Percentiles rank a stretch among this genome's conserved stretches.
phyloP scores from a whole-genome alignment of 2,329 filamentous ascomycete species.

The Ilyonectria sp. region DNA sequence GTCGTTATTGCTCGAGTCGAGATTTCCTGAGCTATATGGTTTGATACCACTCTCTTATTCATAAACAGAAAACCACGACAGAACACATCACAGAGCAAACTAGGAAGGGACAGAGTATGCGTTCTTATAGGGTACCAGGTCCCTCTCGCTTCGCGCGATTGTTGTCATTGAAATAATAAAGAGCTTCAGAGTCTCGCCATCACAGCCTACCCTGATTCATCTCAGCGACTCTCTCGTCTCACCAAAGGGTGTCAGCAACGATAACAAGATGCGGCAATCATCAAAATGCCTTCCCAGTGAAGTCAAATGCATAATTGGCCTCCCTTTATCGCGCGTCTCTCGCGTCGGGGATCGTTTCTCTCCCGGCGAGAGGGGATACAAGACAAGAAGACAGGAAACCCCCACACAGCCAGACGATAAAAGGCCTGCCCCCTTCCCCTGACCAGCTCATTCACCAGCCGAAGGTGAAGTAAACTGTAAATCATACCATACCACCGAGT shows the following conservation, averaged over 20 bases:
- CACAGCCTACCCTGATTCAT: constrained; percentile 7
- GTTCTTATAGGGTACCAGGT: constrained; percentile 19
- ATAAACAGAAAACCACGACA: background rate
- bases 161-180: constrained; percentile 17
- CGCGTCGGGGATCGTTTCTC: constrained; percentile 5
- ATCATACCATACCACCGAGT: constrained; percentile 21
- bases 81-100: background rate
- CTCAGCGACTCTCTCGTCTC: background rate
- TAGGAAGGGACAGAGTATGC: background rate
- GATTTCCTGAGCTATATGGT: background rate
- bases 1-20: background rate
- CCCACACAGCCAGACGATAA: constrained; percentile 19
- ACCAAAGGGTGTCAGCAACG: constrained; percentile 6
- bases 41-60: background rate
- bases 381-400: constrained; percentile 8
- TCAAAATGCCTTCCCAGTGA: constrained; percentile 27
- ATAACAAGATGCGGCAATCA: constrained; percentile 25
- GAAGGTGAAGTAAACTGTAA: constrained; percentile 23
- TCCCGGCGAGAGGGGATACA: constrained; percentile 14
- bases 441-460: constrained; percentile 9
- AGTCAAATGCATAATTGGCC: constrained; percentile 16
- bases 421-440: constrained; percentile 34
- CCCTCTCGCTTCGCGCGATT: constrained; percentile 21
- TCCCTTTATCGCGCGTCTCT: constrained; percentile 16
- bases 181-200: constrained; percentile 13